phyloP scores from a whole-genome alignment of 208 protist genomes.

The Novymonas esmeraldas region DNA sequence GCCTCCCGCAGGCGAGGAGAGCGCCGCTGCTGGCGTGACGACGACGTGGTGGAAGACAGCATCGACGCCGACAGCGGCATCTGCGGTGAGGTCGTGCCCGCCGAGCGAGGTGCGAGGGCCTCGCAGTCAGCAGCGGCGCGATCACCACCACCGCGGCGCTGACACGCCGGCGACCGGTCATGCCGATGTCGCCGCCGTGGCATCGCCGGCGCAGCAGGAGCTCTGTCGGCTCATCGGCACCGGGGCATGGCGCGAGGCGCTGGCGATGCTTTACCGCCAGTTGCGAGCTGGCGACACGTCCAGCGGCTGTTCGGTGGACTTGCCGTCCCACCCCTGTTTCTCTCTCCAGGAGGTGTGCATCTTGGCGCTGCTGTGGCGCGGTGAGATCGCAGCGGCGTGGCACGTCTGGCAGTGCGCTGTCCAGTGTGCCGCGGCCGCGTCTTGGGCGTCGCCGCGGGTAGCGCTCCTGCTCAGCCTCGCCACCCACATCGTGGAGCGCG shows the following conservation, averaged over 20 bases:
- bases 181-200: not conserved
- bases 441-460: slow-evolving; percentile 11
- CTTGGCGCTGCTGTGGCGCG: slow-evolving; percentile 14
- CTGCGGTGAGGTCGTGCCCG: too few relatives aligned
- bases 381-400: slow-evolving; percentile 8
- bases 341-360: slow-evolving; percentile 5
- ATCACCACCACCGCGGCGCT: not conserved
- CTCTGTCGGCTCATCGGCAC: slow-evolving; percentile 6
- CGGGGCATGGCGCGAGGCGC: slow-evolving; percentile 11
- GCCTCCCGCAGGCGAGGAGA: not conserved
- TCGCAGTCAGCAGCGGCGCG: not conserved
- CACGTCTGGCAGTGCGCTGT: slow-evolving; percentile 5
- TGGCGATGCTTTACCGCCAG: not conserved
- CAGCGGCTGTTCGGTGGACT: too few relatives aligned
- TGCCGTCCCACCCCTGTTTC: too few relatives aligned
- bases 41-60: too few relatives aligned
- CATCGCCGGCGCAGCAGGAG: slow-evolving; percentile 4
- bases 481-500: slow-evolving; percentile 44
- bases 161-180: too few relatives aligned
- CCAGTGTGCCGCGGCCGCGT: not conserved
- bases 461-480: slow-evolving; percentile 48
- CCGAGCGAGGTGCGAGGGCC: too few relatives aligned
- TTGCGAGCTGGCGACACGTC: not conserved
- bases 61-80: too few relatives aligned
- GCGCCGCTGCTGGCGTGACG: too few relatives aligned